Base-by-base conservation (phyloP, 129 eudicot genomes). In the Solidago caesia region DNA sequence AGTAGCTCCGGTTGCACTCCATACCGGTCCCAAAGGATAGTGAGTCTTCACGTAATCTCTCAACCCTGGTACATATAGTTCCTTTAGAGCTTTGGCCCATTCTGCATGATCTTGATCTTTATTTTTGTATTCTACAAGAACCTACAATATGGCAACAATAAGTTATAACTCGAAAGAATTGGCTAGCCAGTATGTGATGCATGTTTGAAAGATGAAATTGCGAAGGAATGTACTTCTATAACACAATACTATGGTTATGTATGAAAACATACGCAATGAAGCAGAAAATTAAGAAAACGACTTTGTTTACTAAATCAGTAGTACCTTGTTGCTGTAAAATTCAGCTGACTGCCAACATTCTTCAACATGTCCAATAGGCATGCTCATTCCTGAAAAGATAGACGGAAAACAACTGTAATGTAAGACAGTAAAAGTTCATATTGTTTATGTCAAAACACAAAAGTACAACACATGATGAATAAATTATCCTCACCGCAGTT, bases 301-400 rank as follows among this genome's bases (percentile, higher is more conserved):
- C 47, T 1, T 64, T 13, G 10, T 0, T 39, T 33, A 65, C 33
- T 46, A 13, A 70, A 45, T 47, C 44, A 41, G 13, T 64, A 70
- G 33, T 79, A 94, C 99, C 97, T 94, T 94, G 81, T 94, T 91
- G 76, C 79, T 86, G 74, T 94, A 94, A 79, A 94, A 94, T 75
- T 94, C 97, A 45, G 99, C 97, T 84, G 87, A 85, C 77, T 94
- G 97, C 99, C 99, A 94, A 75, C 95, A 88, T 80, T 94, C 99
- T 85, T 94, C 99, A 71, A 94, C 99, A 65, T 94, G 97, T 48
- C 86, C 84, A 74, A 85, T 91, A 66, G 99, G 99, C 92, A 94
- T 85, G 89, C 91, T 91, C 99, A 94, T 88, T 79, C 99, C 99
- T 94, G 77, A 4, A 60, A 69, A 71, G 52, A 61, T 15, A 64